Base-by-base conservation (phyloP, 257 asterid genomes). In the Primulina huaijiensis region DNA sequence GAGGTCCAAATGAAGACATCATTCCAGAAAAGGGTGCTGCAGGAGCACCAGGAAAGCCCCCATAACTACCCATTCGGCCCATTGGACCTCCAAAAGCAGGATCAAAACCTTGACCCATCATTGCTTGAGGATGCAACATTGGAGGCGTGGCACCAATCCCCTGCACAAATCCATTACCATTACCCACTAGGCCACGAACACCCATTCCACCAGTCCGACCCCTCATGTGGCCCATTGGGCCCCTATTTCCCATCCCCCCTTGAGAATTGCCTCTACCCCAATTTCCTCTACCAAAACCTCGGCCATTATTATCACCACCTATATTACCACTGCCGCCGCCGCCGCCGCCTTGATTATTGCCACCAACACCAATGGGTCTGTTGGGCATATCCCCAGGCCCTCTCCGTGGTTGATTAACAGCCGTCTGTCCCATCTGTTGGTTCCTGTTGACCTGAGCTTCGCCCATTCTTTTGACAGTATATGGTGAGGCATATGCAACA, bases 101-200 rank as follows among this genome's bases (percentile, higher is more conserved):
- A 82, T 93, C 99, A 74, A 86, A 90, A 46, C 97, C 97, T 65
- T 89, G 99, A 3, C 91, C 94, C 92, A 93, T 90, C 97, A 93
- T 93, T 57, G 88, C 76, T 68, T 90, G 97, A 75, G 87, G 97
- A 80, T 83, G 96, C 88, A 90, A 63, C 76, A 91, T 34, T 8
- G 92, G 96, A 70, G 96, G 96, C 25, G 89, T 80, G 35, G 80
- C 86, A 35, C 97, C 91, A 21, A 90, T 84, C 33, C 90, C 89
- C 60, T 86, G 98, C 37, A 92, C 96, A 79, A 85, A 87, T 62
- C 90, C 97, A 69, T 79, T 77, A 59, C 86, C 83, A 35, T 80
- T 88, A 25, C 94, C 97, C 68, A 82, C 65, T 70, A 79, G 53
- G 34, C 95, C 96, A 60, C 96, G 92, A 31, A 80, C 84, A 67